Evolutionary conservation across 805 yeast genomes (phyloP).

Genomic region (Saturnispora diversa): DNA sequence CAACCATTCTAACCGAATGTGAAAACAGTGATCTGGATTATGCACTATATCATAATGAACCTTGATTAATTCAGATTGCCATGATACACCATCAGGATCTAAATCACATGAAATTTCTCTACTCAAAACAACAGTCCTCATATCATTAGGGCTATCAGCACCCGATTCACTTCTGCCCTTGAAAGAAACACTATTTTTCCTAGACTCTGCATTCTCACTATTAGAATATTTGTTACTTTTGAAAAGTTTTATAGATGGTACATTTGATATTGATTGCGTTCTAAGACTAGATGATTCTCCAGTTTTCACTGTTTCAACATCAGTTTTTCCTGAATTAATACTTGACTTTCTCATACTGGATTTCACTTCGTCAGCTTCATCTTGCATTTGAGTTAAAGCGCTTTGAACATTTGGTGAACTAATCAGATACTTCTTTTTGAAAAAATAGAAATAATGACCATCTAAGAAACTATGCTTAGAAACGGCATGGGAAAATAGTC

Average conservation of each 20-base stretch:
- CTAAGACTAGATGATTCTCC: conserved; percentile 2
- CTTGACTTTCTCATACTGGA: conserved; percentile 6
- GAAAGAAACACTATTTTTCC: neutral
- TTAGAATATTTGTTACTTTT: neutral
- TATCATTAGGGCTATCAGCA: conserved; percentile 10
- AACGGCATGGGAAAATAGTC: conserved; percentile 74
- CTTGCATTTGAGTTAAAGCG: conserved; percentile 5
- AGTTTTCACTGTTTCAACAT: conserved; percentile 3
- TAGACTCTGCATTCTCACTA: neutral
- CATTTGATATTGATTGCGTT: conserved; percentile 6
- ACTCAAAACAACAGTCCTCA: conserved; percentile 47
- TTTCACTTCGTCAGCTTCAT: neutral
- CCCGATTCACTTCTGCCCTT: neutral
- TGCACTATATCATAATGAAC: conserved; percentile 90
- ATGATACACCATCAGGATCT: conserved; percentile 65
- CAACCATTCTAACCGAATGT: conserved; percentile 86
- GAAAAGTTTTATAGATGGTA: conserved; percentile 4
- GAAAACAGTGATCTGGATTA: conserved; percentile 92
- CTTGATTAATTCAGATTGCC: conserved; percentile 66
- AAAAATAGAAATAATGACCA: conserved; percentile 85
- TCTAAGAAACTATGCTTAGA: conserved; percentile 77
- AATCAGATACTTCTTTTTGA: conserved; percentile 43
- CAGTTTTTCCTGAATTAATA: conserved; percentile 5
- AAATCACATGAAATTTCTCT: conserved; percentile 60
- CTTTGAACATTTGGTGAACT: conserved; percentile 6